Percentiles rank a stretch among this genome's conserved stretches.
phyloP scores from a whole-genome alignment of 2,329 filamentous ascomycete genomes.

The Talaromyces sp. region DNA sequence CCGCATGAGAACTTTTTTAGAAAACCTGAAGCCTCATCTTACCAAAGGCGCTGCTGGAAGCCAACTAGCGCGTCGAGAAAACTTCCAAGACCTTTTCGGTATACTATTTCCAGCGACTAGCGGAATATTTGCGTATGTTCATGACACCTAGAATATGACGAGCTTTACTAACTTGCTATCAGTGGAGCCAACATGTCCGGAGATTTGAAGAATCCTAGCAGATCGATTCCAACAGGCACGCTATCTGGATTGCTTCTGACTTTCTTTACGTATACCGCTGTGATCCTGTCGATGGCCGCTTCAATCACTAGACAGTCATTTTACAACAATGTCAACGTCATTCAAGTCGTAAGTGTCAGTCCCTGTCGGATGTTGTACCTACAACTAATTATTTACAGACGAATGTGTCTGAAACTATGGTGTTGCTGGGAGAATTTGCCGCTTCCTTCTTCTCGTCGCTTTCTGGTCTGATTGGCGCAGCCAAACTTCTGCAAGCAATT shows the following conservation, averaged over 20 bases:
- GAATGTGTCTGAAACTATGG: slow-evolving; percentile 67
- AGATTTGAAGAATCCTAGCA: slow-evolving; percentile 75
- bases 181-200: slow-evolving; percentile 85
- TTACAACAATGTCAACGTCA: slow-evolving; percentile 69
- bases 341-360: slow-evolving; percentile 55
- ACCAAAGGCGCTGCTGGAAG: slow-evolving; percentile 59
- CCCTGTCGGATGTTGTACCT: not conserved
- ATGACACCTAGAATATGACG: not conserved
- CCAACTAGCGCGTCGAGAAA: slow-evolving; percentile 59
- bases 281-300: slow-evolving; percentile 72
- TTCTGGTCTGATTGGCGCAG: slow-evolving; percentile 81
- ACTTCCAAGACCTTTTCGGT: slow-evolving; percentile 76
- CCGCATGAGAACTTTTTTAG: slow-evolving; percentile 62
- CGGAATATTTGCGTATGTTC: slow-evolving; percentile 50
- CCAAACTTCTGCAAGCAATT: slow-evolving; percentile 78
- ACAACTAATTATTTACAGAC: slow-evolving; percentile 41
- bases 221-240: slow-evolving; percentile 78
- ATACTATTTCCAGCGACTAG: slow-evolving; percentile 73
- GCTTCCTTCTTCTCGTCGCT: slow-evolving; percentile 78
- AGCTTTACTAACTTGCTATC: slow-evolving; percentile 40
- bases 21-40: slow-evolving; percentile 67
- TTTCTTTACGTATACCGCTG: slow-evolving; percentile 67
- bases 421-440: slow-evolving; percentile 76
- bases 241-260: slow-evolving; percentile 71
- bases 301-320: slow-evolving; percentile 71